Conservation (phyloP, 225 moss, liverwort and hornwort species). For the Bryoerythrophyllum caledonicum region DNA sequence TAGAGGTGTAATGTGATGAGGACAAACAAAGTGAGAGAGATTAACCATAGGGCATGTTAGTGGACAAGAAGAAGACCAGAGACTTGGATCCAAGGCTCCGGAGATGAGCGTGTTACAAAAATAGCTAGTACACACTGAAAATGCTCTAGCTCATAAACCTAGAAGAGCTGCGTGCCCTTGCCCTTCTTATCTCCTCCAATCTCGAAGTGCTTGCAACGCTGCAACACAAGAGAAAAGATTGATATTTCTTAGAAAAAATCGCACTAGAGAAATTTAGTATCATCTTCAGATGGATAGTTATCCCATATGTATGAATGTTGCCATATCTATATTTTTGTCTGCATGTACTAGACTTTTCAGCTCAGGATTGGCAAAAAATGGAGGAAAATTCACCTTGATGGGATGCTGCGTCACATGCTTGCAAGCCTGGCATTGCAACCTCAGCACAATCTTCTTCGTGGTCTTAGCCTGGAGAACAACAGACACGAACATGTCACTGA, state of each 20-base stretch:
- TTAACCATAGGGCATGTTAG: not conserved
- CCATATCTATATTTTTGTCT: too few species aligned
- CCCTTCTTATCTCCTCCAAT: slow-evolving; percentile 98
- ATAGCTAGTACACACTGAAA: slow-evolving; percentile 24
- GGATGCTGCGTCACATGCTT: slow-evolving; percentile 96
- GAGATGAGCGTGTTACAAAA: slow-evolving; percentile 3
- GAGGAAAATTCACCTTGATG: slow-evolving; percentile 54
- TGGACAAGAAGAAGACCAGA: not conserved
- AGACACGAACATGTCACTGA: not conserved
- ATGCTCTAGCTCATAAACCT: slow-evolving; percentile 23
- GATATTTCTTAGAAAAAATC: too few species aligned
- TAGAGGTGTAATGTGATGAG: not conserved
- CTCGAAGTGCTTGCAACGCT: slow-evolving; percentile 96
- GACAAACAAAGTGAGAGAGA: not conserved
- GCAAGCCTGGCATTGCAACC: slow-evolving; percentile 92
- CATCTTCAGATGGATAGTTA: too few species aligned
- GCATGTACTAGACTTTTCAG: too few species aligned
- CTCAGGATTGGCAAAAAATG: not conserved
- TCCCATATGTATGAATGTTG: too few species aligned
- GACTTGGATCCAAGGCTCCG: slow-evolving; percentile 14
- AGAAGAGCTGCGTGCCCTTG: slow-evolving; percentile 90
- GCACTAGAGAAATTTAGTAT: too few species aligned
- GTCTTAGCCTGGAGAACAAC: slow-evolving; percentile 71
- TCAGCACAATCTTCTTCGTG: slow-evolving; percentile 95
- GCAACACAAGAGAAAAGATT: slow-evolving; percentile 6